Evolutionary conservation across 106 monocot species (phyloP).

Genomic region (Dendrobium nobile): DNA sequence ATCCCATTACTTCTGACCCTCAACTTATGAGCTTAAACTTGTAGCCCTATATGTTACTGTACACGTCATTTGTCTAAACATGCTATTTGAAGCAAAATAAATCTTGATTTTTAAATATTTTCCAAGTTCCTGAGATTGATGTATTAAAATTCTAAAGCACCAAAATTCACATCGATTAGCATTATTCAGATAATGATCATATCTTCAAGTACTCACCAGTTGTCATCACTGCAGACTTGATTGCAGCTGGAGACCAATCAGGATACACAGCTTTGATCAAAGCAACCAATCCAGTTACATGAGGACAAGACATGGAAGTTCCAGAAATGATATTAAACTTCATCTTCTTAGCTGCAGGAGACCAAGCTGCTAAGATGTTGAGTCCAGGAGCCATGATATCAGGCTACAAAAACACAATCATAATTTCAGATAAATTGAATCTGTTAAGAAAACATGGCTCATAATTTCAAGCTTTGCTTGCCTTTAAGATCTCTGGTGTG

Average conservation of each 20-base stretch:
- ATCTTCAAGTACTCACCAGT: slow-evolving; percentile 34
- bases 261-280: slow-evolving; percentile 74
- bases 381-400: slow-evolving; percentile 81
- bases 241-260: slow-evolving; percentile 82
- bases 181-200: too few species aligned
- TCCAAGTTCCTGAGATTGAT: too few species aligned
- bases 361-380: slow-evolving; percentile 94
- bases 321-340: slow-evolving; percentile 78
- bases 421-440: background rate
- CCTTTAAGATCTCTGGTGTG: slow-evolving; percentile 87
- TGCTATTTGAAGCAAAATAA: too few species aligned
- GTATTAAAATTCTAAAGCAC: too few species aligned
- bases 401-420: slow-evolving; percentile 36
- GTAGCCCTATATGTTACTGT: too few species aligned
- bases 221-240: slow-evolving; percentile 91
- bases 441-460: background rate
- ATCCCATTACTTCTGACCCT: too few species aligned
- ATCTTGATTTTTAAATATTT: too few species aligned
- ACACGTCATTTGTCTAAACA: too few species aligned
- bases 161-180: too few species aligned
- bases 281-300: slow-evolving; percentile 74
- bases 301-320: slow-evolving; percentile 96
- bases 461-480: background rate
- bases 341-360: slow-evolving; percentile 50
- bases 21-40: too few species aligned